A percentile compares a stretch with the other conserved stretches of the same genome.
phyloP scores from a whole-genome alignment of 352 stramenopile species.

The Blastocystis sp. region DNA sequence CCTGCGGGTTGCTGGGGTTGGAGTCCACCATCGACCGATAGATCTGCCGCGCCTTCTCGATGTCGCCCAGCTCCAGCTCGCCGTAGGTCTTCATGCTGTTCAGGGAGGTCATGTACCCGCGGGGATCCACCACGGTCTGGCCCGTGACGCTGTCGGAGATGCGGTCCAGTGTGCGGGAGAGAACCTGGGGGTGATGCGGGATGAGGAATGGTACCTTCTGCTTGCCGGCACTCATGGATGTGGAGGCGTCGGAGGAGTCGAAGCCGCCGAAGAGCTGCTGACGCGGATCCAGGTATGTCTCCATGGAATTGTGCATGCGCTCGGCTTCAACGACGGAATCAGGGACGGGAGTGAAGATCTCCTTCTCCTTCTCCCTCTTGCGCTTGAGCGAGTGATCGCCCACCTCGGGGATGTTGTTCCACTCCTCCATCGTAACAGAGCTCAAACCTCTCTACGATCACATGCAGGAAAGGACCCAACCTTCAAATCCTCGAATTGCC shows the following conservation, averaged over 20 bases:
- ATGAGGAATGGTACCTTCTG: constrained; percentile 83
- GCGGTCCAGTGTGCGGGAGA: constrained; percentile 91
- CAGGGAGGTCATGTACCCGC: constrained; percentile 94
- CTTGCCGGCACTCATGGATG: constrained; percentile 81
- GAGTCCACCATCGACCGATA: constrained; percentile 92
- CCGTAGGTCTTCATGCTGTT: constrained; percentile 80
- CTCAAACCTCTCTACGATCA: no score
- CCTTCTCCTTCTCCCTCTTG: constrained; percentile 85
- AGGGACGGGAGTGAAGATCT: constrained; percentile 89
- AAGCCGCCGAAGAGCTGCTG: constrained; percentile 64
- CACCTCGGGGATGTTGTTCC: constrained; percentile 91
- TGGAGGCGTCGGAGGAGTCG: constrained; percentile 68
- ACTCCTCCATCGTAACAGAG: constrained; percentile 77
- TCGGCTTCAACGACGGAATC: constrained; percentile 84
- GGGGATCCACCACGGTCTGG: constrained; percentile 92
- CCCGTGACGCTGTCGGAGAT: constrained; percentile 91
- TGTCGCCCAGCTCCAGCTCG: constrained; percentile 91
- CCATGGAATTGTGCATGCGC: constrained; percentile 72
- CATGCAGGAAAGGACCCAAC: neutral
- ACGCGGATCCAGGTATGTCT: constrained; percentile 69
- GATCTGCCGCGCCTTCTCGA: constrained; percentile 93
- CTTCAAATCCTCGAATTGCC: constrained; percentile 96
- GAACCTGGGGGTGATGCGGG: constrained; percentile 73
- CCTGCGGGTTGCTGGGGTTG: constrained; percentile 94
- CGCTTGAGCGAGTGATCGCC: constrained; percentile 90